Evolutionary conservation across 495 filamentous ascomycete species (phyloP).

Genomic region (Aspergillus bridgeri): DNA sequence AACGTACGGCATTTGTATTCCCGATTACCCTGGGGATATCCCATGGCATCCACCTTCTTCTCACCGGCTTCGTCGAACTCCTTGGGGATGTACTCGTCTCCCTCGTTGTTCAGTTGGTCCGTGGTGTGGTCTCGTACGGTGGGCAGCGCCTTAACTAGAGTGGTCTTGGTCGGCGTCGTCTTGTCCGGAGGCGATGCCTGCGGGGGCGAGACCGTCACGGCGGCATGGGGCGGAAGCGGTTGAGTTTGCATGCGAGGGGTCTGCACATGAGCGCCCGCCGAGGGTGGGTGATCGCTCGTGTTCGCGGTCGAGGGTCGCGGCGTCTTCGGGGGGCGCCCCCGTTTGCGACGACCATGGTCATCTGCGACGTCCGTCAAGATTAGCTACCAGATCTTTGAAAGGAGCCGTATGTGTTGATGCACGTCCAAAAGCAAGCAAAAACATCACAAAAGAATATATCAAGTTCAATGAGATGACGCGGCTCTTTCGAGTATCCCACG

Average conservation of each 20-base stretch:
- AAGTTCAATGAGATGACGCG: slow-evolving; percentile 14
- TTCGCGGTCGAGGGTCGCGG: slow-evolving; percentile 44
- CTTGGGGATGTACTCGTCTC: slow-evolving; percentile 94
- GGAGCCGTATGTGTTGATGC: background rate
- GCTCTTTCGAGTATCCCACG: slow-evolving; percentile 9
- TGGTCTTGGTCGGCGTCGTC: slow-evolving; percentile 78
- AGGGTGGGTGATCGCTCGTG: slow-evolving; percentile 47
- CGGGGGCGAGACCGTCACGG: slow-evolving; percentile 50
- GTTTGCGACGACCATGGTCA: slow-evolving; percentile 77
- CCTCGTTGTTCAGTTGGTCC: slow-evolving; percentile 84
- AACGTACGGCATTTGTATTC: slow-evolving; percentile 95
- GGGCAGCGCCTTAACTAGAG: slow-evolving; percentile 87
- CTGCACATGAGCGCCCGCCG: slow-evolving; percentile 55
- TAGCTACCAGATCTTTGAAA: slow-evolving; percentile 3
- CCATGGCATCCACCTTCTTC: slow-evolving; percentile 83
- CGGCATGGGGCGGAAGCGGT: slow-evolving; percentile 56
- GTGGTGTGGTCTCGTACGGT: slow-evolving; percentile 97
- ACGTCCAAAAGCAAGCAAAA: slow-evolving; percentile 5
- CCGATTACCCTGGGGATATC: slow-evolving; percentile 73
- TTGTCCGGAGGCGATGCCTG: slow-evolving; percentile 78
- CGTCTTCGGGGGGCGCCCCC: slow-evolving; percentile 76
- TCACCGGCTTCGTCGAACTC: slow-evolving; percentile 91
- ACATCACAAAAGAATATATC: slow-evolving; percentile 7
- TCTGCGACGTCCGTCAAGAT: slow-evolving; percentile 36
- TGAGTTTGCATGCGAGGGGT: slow-evolving; percentile 77